Conservation (phyloP, 73 alveolate genomes). For the Paramecium primaurelia region DNA sequence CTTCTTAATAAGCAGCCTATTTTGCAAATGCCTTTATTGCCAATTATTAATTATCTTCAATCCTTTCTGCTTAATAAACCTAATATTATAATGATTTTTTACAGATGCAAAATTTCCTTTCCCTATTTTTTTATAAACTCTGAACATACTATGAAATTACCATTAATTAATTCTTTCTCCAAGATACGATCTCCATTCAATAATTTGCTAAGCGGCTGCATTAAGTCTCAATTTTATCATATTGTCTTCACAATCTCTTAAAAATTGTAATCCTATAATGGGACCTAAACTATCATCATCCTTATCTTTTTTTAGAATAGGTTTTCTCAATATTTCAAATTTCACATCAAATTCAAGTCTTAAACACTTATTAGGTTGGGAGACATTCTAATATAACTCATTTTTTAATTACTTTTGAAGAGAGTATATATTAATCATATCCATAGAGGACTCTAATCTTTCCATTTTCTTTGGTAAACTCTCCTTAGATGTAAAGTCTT, state of each 20-base stretch:
- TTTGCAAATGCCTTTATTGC: constrained; percentile 60
- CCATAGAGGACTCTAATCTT: not conserved
- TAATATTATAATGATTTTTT: not conserved
- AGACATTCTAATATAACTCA: not conserved
- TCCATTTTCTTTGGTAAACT: not conserved
- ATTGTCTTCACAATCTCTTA: not conserved
- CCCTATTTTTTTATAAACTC: constrained; percentile 37
- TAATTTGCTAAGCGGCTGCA: not conserved
- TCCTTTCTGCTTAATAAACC: constrained; percentile 55
- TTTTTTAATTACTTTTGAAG: not conserved
- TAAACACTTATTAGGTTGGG: not conserved
- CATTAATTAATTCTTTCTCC: constrained; percentile 4
- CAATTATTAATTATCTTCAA: constrained; percentile 32
- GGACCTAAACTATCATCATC: constrained; percentile 43
- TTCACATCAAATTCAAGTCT: not conserved
- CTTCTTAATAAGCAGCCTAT: constrained; percentile 40
- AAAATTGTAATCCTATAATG: not conserved
- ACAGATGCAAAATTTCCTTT: constrained; percentile 43
- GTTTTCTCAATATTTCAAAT: not conserved
- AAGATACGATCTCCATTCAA: not conserved
- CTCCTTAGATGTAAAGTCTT: not conserved
- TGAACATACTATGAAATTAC: constrained; percentile 42
- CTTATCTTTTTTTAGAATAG: not conserved
- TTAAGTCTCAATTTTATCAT: not conserved
- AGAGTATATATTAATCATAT: not conserved